phyloP scores from a whole-genome alignment of 176 grass and related monocot species.

The Oropetium thomaeum region DNA sequence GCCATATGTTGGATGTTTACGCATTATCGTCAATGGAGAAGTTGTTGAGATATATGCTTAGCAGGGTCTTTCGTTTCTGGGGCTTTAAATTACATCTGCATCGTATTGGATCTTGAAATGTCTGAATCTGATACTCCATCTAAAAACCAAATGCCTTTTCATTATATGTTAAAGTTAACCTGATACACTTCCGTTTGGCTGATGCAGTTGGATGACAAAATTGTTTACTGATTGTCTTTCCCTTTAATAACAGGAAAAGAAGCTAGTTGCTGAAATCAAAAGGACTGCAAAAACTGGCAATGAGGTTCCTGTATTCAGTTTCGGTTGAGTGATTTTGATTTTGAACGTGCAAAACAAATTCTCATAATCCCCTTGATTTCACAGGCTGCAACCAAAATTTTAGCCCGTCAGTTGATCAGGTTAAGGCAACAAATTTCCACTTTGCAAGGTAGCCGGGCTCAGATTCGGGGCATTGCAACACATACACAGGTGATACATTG shows the following conservation, averaged over 20 bases:
- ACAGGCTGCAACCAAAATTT: conserved; percentile 82
- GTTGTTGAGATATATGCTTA: conserved; percentile 15
- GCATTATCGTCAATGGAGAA: conserved; percentile 14
- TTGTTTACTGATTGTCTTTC: background rate
- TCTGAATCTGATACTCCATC: background rate
- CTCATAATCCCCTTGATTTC: conserved; percentile 21
- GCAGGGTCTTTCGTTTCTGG: background rate
- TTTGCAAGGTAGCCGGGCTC: conserved; percentile 89
- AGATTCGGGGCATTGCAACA: conserved; percentile 80
- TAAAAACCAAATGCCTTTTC: background rate
- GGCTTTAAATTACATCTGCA: background rate
- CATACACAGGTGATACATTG: conserved; percentile 73
- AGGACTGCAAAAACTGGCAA: conserved; percentile 98
- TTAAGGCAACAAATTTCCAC: conserved; percentile 95
- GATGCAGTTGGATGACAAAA: conserved; percentile 12
- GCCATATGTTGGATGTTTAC: background rate
- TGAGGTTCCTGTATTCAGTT: conserved; percentile 53
- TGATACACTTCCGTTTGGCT: conserved; percentile 12
- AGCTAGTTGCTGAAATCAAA: conserved; percentile 92
- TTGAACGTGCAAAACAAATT: background rate
- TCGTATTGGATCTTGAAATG: conserved; percentile 5
- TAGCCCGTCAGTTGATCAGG: conserved; percentile 82
- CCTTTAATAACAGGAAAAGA: conserved; percentile 76
- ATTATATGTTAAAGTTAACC: background rate
- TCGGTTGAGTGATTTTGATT: background rate